Percentiles rank a stretch among this genome's conserved stretches.
Conservation (phyloP, 306 rosid genomes). For the Prunus persica region DNA sequence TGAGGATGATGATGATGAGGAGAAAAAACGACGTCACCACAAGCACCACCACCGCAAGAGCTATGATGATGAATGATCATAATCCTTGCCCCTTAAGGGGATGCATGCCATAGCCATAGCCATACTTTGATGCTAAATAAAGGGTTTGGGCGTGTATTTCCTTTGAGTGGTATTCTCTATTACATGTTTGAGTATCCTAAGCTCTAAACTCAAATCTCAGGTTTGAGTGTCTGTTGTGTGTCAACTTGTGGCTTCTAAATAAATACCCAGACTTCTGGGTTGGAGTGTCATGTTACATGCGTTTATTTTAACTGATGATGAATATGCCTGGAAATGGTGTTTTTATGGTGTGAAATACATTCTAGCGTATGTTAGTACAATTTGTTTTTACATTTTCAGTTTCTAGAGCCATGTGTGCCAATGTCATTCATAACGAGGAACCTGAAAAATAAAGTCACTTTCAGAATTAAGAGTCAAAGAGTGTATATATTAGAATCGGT, state of each 20-base stretch:
- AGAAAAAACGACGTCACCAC: conserved; percentile 45
- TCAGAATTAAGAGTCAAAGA: too few relatives aligned
- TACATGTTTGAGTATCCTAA: conserved; percentile 17
- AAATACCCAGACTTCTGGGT: conserved; percentile 22
- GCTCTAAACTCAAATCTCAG: not conserved
- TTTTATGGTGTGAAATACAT: too few relatives aligned
- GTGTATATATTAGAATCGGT: too few relatives aligned
- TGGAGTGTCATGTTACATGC: not conserved
- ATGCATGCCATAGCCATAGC: conserved; percentile 35
- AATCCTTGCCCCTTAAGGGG: conserved; percentile 16
- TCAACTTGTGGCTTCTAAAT: not conserved
- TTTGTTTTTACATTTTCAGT: too few relatives aligned
- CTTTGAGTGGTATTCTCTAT: conserved; percentile 15
- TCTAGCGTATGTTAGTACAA: too few relatives aligned
- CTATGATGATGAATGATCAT: conserved; percentile 65
- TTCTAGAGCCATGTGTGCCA: too few relatives aligned
- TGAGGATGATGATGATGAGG: conserved; percentile 33
- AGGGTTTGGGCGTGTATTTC: conserved; percentile 36
- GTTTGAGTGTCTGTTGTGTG: not conserved
- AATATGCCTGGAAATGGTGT: too few relatives aligned
- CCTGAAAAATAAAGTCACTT: too few relatives aligned
- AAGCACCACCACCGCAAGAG: conserved; percentile 63
- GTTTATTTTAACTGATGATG: not conserved
- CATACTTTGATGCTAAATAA: conserved; percentile 47
- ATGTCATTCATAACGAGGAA: too few relatives aligned